Conservation (phyloP, 257 asterid species). For the Craterostigma plantagineum region DNA sequence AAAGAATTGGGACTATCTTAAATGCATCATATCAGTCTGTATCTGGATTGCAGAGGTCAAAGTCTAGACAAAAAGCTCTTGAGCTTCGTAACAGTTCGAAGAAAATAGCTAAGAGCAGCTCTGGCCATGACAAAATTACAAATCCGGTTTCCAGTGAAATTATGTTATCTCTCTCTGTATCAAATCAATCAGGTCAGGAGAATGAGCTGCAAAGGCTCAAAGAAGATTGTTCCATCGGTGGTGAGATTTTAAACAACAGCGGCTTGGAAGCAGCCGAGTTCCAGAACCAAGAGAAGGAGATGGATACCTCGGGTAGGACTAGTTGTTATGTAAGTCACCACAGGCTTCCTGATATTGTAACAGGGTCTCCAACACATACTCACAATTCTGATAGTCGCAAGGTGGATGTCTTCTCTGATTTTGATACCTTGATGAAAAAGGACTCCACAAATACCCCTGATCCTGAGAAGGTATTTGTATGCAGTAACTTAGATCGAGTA, state of each 20-base stretch:
- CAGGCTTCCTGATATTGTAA: constrained; percentile 11
- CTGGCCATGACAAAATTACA: constrained; percentile 13
- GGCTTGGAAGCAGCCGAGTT: constrained; percentile 13
- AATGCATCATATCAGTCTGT: constrained; percentile 36
- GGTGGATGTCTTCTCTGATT: constrained; percentile 8
- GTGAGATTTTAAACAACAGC: constrained; percentile 9
- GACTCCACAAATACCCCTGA: background rate
- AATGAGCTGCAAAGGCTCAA: background rate
- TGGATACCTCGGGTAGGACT: constrained; percentile 11
- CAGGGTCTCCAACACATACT: constrained; percentile 12
- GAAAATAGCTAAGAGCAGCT: constrained; percentile 18
- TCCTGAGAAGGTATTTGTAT: constrained; percentile 8
- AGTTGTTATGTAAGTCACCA: constrained; percentile 14
- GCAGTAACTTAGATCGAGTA: constrained; percentile 14
- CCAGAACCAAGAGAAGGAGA: constrained; percentile 14
- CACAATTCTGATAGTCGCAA: constrained; percentile 11
- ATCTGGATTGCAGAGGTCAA: constrained; percentile 69
- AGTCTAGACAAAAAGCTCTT: constrained; percentile 79
- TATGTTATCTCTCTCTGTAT: constrained; percentile 16
- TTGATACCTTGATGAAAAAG: constrained; percentile 9
- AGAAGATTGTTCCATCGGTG: background rate
- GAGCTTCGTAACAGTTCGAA: constrained; percentile 57
- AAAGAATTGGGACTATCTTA: background rate
- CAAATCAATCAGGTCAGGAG: constrained; percentile 6
- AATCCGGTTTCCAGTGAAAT: constrained; percentile 23